Evolutionary conservation across 2,329 filamentous ascomycete genomes (phyloP).

Genomic region (Sarocladiaceae sp.): DNA sequence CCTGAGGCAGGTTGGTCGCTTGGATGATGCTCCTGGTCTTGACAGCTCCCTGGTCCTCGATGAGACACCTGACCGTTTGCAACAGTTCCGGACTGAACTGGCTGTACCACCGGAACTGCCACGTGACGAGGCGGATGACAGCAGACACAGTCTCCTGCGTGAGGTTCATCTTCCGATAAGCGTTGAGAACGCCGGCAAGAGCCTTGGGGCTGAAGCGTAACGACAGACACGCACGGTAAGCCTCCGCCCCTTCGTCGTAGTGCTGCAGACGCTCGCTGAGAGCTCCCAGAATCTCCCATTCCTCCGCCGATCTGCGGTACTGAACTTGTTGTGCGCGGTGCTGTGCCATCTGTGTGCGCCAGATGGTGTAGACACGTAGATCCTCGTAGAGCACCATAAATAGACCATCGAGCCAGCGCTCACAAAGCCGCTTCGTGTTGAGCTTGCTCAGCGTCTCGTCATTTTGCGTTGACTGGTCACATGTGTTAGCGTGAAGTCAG

Average conservation of each 20-base stretch:
- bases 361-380: conserved; percentile 96
- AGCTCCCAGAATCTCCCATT: conserved; percentile 96
- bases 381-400: conserved; percentile 99
- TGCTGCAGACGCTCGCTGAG: conserved; percentile 91
- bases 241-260: conserved; percentile 83
- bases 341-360: conserved; percentile 96
- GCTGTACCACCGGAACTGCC: conserved; percentile 99
- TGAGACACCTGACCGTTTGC: conserved; percentile 80
- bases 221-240: conserved; percentile 79
- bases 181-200: conserved; percentile 73
- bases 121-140: conserved; percentile 87
- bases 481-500: not conserved
- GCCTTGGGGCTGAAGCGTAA: conserved; percentile 92
- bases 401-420: conserved; percentile 95
- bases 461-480: conserved; percentile 49
- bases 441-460: conserved; percentile 80
- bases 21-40: conserved; percentile 97
- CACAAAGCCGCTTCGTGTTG: conserved; percentile 94
- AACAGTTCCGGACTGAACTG: conserved; percentile 94
- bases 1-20: conserved; percentile 86
- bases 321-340: conserved; percentile 88
- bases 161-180: conserved; percentile 72
- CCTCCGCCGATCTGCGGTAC: conserved; percentile 93
- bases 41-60: conserved; percentile 95
- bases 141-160: conserved; percentile 75